Evolutionary conservation across 2,329 filamentous ascomycete genomes (phyloP).

Genomic region (Phoma sp.): DNA sequence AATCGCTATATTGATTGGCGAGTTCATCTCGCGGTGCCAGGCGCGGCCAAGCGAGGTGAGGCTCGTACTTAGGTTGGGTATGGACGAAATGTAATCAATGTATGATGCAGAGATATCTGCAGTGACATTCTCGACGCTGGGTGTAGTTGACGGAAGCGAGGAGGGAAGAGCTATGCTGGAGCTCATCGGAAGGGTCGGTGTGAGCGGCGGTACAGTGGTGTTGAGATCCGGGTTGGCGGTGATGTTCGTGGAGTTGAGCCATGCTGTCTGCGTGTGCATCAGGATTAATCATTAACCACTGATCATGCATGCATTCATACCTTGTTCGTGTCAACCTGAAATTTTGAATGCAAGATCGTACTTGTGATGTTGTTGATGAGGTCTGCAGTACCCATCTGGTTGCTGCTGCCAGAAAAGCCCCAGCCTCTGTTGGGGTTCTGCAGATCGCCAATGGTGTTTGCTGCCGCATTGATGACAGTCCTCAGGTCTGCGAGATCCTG

Average conservation of each 20-base stretch:
- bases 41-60: slow-evolving; percentile 41
- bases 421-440: slow-evolving; percentile 40
- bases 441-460: slow-evolving; percentile 35
- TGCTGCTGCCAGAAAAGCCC: slow-evolving; percentile 25
- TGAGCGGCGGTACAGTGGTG: slow-evolving; percentile 12
- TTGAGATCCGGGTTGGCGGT: slow-evolving; percentile 14
- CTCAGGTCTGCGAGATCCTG: slow-evolving; percentile 40
- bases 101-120: slow-evolving; percentile 34
- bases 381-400: slow-evolving; percentile 40
- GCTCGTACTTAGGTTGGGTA: slow-evolving; percentile 38
- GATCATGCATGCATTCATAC: slow-evolving; percentile 16
- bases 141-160: slow-evolving; percentile 19
- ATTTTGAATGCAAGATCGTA: slow-evolving; percentile 41
- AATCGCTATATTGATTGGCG: slow-evolving; percentile 43
- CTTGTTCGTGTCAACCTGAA: slow-evolving; percentile 40
- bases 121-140: slow-evolving; percentile 23
- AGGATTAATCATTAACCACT: background rate
- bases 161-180: slow-evolving; percentile 22
- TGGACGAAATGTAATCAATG: slow-evolving; percentile 39
- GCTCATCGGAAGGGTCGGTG: slow-evolving; percentile 27
- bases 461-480: slow-evolving; percentile 37
- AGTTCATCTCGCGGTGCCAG: slow-evolving; percentile 50
- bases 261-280: slow-evolving; percentile 23
- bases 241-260: slow-evolving; percentile 21
- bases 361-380: slow-evolving; percentile 44